These are phyloP conservation scores for Tirmania nivea DNA, from an alignment of 495 filamentous ascomycete genomes.

Conservation along the genomic window DNA sequence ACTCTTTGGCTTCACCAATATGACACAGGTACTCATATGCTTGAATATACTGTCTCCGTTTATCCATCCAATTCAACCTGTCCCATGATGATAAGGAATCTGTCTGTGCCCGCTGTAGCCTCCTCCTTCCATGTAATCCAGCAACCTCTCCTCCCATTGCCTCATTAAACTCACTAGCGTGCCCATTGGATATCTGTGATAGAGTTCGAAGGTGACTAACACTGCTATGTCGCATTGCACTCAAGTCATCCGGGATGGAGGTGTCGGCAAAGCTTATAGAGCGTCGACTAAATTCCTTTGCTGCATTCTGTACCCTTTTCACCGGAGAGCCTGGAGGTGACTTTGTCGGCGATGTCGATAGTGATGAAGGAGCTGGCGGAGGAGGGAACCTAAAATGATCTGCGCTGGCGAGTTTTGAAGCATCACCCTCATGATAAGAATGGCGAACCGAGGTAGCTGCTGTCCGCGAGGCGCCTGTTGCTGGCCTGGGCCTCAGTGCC, in stretches of 20 bases:
- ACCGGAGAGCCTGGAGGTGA: background rate
- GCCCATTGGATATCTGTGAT: conserved; percentile 60
- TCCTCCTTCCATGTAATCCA: conserved; percentile 62
- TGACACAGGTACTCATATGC: conserved; percentile 99
- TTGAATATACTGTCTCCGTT: conserved; percentile 84
- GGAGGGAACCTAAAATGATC: background rate
- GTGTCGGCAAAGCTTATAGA: background rate
- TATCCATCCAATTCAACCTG: conserved; percentile 94
- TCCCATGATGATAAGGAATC: conserved; percentile 43
- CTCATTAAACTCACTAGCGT: conserved; percentile 52
- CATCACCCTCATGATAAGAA: background rate
- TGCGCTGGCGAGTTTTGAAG: background rate
- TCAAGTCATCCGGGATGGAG: conserved; percentile 16
- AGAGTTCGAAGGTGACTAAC: conserved; percentile 63
- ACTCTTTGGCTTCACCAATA: conserved; percentile 93
- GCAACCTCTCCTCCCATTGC: conserved; percentile 60
- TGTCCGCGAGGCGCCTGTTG: background rate
- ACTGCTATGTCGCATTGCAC: conserved; percentile 17
- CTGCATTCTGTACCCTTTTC: background rate
- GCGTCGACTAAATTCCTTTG: background rate
- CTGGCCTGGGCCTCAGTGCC: background rate
- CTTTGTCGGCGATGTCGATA: background rate
- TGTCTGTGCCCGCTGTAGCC: conserved; percentile 54
- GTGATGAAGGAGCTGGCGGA: background rate
- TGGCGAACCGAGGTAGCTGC: background rate